phyloP scores from a whole-genome alignment of 768 basidiomycete species.

The Termitomyces sp. region DNA sequence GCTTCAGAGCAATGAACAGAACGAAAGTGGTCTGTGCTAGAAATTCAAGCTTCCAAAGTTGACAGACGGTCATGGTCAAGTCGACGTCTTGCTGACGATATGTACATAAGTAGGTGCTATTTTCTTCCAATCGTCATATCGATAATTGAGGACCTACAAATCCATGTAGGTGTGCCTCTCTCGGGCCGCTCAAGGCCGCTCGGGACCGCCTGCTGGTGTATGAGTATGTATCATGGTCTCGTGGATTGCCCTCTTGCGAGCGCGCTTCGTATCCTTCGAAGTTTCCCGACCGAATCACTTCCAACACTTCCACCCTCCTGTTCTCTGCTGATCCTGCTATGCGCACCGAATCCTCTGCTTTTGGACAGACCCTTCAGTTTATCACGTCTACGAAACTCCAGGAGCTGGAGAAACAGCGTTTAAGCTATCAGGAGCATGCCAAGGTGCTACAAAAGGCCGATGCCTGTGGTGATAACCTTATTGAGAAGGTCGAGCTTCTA shows the following conservation, averaged over 20 bases:
- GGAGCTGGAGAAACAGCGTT: slow-evolving; percentile 38
- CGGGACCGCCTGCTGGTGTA: neutral
- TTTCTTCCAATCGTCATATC: neutral
- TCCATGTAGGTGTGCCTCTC: neutral
- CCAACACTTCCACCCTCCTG: neutral
- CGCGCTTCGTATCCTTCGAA: too few relatives aligned
- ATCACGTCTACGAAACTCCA: slow-evolving; percentile 41
- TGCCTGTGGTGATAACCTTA: slow-evolving; percentile 16
- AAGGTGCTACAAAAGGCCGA: slow-evolving; percentile 26
- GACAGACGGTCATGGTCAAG: too few relatives aligned
- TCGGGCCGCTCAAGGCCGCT: neutral
- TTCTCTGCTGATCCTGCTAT: neutral
- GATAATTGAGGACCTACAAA: neutral
- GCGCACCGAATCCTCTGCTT: slow-evolving; percentile 17
- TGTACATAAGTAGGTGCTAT: neutral
- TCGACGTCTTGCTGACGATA: too few relatives aligned
- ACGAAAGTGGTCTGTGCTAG: too few relatives aligned
- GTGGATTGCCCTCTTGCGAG: neutral
- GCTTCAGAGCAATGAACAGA: too few relatives aligned
- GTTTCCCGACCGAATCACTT: too few relatives aligned
- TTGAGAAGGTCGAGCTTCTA: slow-evolving; percentile 31
- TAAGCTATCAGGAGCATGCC: slow-evolving; percentile 30
- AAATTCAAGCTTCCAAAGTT: too few relatives aligned
- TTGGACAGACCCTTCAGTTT: slow-evolving; percentile 37
- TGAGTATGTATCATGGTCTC: neutral